These are phyloP conservation scores for Kurtzmaniella natalensis DNA, from an alignment of 1,139 yeast genomes.

Conservation along the genomic window DNA sequence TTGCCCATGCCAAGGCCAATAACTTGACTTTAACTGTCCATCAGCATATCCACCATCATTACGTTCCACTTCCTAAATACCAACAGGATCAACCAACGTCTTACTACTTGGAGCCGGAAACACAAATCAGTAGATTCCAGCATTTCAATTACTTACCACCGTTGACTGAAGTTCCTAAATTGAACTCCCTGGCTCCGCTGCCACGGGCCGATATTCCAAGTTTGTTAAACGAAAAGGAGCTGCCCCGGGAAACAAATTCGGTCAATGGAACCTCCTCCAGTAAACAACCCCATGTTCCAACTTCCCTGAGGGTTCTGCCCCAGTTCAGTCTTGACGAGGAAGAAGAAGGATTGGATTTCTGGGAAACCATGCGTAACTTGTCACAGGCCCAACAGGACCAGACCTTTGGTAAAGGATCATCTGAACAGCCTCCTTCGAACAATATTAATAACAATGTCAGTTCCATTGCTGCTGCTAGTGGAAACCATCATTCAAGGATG, in stretches of 20 bases:
- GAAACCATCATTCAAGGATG: neutral
- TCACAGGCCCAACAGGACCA: conserved; percentile 13
- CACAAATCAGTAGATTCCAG: conserved; percentile 54
- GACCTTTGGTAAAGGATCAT: conserved; percentile 7
- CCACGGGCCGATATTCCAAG: conserved; percentile 13
- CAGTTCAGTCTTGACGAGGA: conserved; percentile 16
- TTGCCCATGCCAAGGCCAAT: conserved; percentile 58
- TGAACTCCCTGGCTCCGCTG: conserved; percentile 52
- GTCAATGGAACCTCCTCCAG: neutral
- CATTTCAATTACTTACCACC: conserved; percentile 76
- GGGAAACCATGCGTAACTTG: conserved; percentile 64
- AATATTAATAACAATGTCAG: neutral
- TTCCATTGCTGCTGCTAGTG: conserved; percentile 7
- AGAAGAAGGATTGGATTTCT: conserved; percentile 55
- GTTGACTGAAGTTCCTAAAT: conserved; percentile 63
- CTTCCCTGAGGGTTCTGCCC: conserved; percentile 11
- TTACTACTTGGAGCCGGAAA: conserved; percentile 46
- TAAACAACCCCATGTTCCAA: neutral
- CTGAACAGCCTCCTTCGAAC: conserved; percentile 1
- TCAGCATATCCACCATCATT: conserved; percentile 79
- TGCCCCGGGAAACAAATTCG: conserved; percentile 6
- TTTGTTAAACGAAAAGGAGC: conserved; percentile 3
- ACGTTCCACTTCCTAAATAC: conserved; percentile 31
- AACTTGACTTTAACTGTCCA: conserved; percentile 68
- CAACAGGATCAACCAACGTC: conserved; percentile 5